Evolutionary conservation across 495 filamentous ascomycete species (phyloP).

Genomic region (Neurospora terricola): DNA sequence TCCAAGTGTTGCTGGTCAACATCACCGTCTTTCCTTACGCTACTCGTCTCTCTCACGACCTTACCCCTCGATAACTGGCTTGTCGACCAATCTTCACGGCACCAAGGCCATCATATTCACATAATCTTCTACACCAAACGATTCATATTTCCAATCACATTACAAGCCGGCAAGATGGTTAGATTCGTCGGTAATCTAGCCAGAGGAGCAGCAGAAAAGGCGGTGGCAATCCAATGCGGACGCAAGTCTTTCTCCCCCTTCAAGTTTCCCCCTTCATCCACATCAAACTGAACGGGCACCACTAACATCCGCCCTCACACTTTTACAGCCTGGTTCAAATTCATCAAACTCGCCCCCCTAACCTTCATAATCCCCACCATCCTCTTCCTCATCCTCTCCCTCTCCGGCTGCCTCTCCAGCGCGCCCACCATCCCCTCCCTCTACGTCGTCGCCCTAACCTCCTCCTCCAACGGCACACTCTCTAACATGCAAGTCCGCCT

Average conservation of each 20-base stretch:
- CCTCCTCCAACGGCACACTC: conserved; percentile 11
- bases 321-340: neutral
- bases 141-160: neutral
- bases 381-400: conserved; percentile 9
- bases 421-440: conserved; percentile 21
- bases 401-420: conserved; percentile 20
- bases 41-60: neutral
- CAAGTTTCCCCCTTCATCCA: too few species aligned
- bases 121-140: neutral
- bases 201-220: too few species aligned
- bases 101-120: neutral
- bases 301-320: neutral
- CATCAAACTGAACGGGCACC: neutral
- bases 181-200: too few species aligned
- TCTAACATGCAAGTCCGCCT: conserved; percentile 13
- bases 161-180: neutral
- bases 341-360: neutral
- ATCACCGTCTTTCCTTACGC: neutral
- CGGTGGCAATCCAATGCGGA: too few species aligned
- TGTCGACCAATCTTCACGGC: neutral
- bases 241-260: too few species aligned
- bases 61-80: neutral
- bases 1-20: neutral
- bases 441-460: conserved; percentile 18
- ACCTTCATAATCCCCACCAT: neutral